These are phyloP conservation scores for Dactylonectria macrodidyma DNA, from an alignment of 2,329 filamentous ascomycete genomes.

Conservation along the genomic window DNA sequence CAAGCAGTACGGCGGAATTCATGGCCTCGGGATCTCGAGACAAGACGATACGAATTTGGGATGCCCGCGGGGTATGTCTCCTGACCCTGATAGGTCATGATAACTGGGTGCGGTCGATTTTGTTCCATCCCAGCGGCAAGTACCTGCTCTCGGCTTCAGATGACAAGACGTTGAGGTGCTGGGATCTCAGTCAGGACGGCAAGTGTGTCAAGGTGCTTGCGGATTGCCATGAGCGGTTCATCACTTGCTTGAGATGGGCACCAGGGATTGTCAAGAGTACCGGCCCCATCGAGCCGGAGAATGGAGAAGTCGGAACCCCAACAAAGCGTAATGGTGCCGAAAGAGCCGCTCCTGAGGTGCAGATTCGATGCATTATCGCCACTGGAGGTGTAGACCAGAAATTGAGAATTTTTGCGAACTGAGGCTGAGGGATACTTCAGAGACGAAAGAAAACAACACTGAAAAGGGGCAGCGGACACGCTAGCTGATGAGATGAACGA, in stretches of 20 bases:
- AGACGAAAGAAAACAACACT: constrained; percentile 10
- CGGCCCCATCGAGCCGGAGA: constrained; percentile 31
- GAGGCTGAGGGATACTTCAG: constrained; percentile 4
- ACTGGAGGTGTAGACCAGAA: constrained; percentile 30
- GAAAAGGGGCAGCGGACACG: constrained; percentile 3
- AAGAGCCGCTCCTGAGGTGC: constrained; percentile 21
- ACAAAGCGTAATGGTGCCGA: constrained; percentile 37
- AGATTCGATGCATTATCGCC: constrained; percentile 31
- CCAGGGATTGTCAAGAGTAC: constrained; percentile 60
- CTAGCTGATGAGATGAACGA: constrained; percentile 12
- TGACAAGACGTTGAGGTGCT: constrained; percentile 93
- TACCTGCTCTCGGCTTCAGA: constrained; percentile 89
- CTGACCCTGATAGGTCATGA: constrained; percentile 91
- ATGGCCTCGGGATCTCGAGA: constrained; percentile 91
- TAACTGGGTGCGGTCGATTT: constrained; percentile 90
- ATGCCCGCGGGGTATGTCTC: constrained; percentile 85
- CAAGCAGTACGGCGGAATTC: constrained; percentile 85
- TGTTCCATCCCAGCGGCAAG: constrained; percentile 93
- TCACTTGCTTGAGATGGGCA: constrained; percentile 90
- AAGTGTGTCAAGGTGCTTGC: constrained; percentile 88
- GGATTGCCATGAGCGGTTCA: constrained; percentile 86
- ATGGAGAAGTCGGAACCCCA: constrained; percentile 42
- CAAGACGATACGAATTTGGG: constrained; percentile 93
- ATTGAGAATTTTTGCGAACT: constrained; percentile 33
- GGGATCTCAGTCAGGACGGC: constrained; percentile 92